Evolutionary conservation across 2,329 filamentous ascomycete genomes (phyloP).

Genomic region (Sordariomycetes sp.): DNA sequence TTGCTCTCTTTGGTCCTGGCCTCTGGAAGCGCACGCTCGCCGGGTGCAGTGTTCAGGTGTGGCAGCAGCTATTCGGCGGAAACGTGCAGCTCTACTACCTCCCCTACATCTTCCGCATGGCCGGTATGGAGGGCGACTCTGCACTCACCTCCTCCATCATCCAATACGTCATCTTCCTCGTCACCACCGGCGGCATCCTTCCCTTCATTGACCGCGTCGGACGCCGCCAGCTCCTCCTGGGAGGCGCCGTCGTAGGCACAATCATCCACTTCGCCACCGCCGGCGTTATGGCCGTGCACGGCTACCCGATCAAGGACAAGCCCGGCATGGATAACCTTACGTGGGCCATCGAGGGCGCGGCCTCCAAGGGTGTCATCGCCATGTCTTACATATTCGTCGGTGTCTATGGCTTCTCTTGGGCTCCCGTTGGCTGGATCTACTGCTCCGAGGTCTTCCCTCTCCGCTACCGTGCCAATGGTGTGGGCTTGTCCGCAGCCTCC

Average conservation of each 20-base stretch:
- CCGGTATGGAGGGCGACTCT: background rate
- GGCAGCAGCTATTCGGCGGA: constrained; percentile 27
- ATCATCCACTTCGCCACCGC: background rate
- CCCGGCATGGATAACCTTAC: constrained; percentile 23
- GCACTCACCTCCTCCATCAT: background rate
- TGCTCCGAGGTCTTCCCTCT: background rate
- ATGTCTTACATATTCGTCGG: constrained; percentile 49
- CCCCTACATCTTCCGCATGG: background rate
- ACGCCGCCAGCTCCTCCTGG: background rate
- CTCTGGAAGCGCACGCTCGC: constrained; percentile 42
- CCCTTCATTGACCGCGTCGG: background rate
- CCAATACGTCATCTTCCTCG: background rate
- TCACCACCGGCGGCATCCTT: background rate
- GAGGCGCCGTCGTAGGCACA: background rate
- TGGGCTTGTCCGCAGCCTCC: background rate
- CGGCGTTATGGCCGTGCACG: constrained; percentile 26
- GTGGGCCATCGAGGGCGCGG: background rate
- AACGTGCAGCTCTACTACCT: background rate
- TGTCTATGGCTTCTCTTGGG: background rate
- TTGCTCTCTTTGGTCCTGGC: constrained; percentile 31
- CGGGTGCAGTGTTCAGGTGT: constrained; percentile 45
- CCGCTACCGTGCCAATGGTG: background rate
- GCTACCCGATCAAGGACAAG: constrained; percentile 24
- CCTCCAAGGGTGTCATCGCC: constrained; percentile 43
- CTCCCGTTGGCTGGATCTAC: background rate